These are phyloP conservation scores for Nicotiana sylvestris DNA, from an alignment of 257 asterid species.

Conservation along the genomic window DNA sequence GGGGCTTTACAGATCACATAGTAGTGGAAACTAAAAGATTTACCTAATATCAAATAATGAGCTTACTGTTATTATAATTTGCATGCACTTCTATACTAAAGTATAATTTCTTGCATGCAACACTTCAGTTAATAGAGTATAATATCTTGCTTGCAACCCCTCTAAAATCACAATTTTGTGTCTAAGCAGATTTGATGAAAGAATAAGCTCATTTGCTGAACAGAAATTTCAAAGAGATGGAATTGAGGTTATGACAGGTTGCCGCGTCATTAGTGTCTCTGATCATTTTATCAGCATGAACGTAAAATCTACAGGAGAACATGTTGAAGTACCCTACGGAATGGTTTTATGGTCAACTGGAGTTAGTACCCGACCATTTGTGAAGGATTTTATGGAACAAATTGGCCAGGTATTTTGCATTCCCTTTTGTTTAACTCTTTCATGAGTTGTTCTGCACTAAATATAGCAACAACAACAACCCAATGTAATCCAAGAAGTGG, in stretches of 20 bases:
- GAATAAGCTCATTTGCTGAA: conserved; percentile 91
- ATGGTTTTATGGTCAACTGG: conserved; percentile 99
- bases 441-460: background rate
- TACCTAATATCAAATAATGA: background rate
- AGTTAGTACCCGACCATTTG: conserved; percentile 86
- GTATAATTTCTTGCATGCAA: background rate
- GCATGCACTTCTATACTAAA: too few relatives aligned
- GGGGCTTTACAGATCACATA: background rate
- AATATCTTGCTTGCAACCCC: background rate
- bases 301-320: conserved; percentile 59
- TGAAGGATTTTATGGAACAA: conserved; percentile 77
- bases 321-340: conserved; percentile 75
- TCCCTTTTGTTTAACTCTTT: background rate
- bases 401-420: conserved; percentile 73
- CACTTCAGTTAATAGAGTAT: too few relatives aligned
- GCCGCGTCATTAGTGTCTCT: conserved; percentile 82
- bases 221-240: conserved; percentile 86
- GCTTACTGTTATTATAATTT: background rate
- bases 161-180: background rate
- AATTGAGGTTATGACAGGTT: conserved; percentile 70
- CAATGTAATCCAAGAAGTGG: too few relatives aligned
- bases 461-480: background rate
- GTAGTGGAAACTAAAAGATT: background rate
- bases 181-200: conserved; percentile 79
- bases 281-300: conserved; percentile 70